Evolutionary conservation across 2,329 filamentous ascomycete genomes (phyloP).

Genomic region (Aspergillus sp.): DNA sequence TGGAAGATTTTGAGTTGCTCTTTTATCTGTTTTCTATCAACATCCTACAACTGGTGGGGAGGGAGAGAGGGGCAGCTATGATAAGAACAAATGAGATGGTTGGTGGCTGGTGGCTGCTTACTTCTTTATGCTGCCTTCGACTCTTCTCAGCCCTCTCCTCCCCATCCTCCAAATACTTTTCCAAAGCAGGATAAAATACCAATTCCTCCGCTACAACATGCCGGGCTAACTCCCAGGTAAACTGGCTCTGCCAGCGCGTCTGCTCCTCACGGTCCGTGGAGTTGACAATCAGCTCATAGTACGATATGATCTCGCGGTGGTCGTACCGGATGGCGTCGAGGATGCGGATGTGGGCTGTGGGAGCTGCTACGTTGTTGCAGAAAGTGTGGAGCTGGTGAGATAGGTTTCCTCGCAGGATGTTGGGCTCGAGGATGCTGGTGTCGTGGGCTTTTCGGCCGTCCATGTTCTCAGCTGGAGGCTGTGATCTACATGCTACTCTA

Average conservation of each 20-base stretch:
- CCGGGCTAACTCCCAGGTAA: slow-evolving; percentile 51
- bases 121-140: slow-evolving; percentile 42
- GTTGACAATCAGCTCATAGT: slow-evolving; percentile 41
- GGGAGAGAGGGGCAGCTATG: too few relatives aligned
- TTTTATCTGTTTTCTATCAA: slow-evolving; percentile 39
- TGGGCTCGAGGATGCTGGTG: not conserved
- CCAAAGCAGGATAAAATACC: slow-evolving; percentile 52
- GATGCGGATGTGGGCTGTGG: slow-evolving; percentile 13
- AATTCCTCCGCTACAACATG: slow-evolving; percentile 50
- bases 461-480: too few relatives aligned
- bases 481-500: too few relatives aligned
- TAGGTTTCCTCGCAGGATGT: slow-evolving; percentile 4
- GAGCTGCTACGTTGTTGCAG: slow-evolving; percentile 2
- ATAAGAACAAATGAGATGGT: not conserved
- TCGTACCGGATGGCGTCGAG: slow-evolving; percentile 38
- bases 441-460: not conserved
- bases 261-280: slow-evolving; percentile 40
- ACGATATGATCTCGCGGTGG: slow-evolving; percentile 37
- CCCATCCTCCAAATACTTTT: slow-evolving; percentile 44
- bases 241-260: slow-evolving; percentile 46
- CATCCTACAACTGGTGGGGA: not conserved
- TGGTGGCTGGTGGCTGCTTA: not conserved
- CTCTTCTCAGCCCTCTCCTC: slow-evolving; percentile 45
- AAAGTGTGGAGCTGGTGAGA: slow-evolving; percentile 9
- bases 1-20: slow-evolving; percentile 46